These are phyloP conservation scores for Podila epicladia DNA, from an alignment of 192 early-diverging fungal species.

Conservation along the genomic window DNA sequence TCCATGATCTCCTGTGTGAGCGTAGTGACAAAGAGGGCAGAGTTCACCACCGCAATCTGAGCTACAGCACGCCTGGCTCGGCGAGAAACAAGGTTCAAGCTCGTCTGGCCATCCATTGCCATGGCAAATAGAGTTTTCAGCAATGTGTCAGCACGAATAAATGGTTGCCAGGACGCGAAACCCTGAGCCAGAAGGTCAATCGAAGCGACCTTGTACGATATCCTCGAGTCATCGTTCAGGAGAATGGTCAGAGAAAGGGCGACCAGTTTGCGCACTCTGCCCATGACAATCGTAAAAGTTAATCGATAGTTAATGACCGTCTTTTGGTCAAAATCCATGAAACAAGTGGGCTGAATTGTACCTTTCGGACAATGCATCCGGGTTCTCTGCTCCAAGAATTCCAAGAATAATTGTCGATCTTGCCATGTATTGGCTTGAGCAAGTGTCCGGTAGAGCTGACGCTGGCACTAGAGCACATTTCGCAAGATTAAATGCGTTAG, in stretches of 20 bases:
- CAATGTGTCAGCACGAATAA: conserved; percentile 67
- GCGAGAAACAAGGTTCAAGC: conserved; percentile 53
- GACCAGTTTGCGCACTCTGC: conserved; percentile 63
- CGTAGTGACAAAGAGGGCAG: conserved; percentile 76
- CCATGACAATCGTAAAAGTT: neutral
- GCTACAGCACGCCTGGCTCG: conserved; percentile 77
- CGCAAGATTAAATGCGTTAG: neutral
- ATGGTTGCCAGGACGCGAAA: conserved; percentile 80
- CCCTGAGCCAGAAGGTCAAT: conserved; percentile 80
- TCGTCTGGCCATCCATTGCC: conserved; percentile 53
- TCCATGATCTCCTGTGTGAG: conserved; percentile 79
- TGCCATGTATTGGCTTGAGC: conserved; percentile 58
- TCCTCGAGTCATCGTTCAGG: conserved; percentile 65
- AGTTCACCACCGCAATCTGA: conserved; percentile 72
- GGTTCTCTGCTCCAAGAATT: conserved; percentile 74
- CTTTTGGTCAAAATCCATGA: neutral
- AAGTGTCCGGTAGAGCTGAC: conserved; percentile 43
- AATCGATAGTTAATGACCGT: neutral
- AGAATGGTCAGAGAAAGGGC: conserved; percentile 75
- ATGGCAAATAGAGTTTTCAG: conserved; percentile 69
- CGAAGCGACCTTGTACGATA: conserved; percentile 64
- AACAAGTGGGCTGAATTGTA: conserved; percentile 5
- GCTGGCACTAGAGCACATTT: conserved; percentile 57
- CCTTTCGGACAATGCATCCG: conserved; percentile 56
- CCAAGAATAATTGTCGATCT: conserved; percentile 80